Base-by-base conservation (phyloP, 768 basidiomycete genomes). In the Lactifluus echinatus region DNA sequence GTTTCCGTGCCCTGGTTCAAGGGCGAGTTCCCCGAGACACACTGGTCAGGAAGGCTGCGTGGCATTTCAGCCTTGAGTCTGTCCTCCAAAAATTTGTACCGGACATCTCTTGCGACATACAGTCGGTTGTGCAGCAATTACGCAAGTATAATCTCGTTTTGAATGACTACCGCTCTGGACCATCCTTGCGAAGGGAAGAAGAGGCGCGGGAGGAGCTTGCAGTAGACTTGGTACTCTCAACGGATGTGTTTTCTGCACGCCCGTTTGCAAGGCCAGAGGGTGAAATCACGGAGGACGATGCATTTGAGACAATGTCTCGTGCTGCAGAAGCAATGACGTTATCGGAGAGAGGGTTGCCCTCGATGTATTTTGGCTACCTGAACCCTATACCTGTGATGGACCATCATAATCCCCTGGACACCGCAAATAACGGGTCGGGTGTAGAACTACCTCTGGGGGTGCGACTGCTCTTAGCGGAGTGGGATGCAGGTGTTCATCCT, bases 391-490 rank as follows among this genome's bases (percentile, higher is more conserved):
- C 60, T 31, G 76, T 69, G 39, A 49, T 50, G 15, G 64, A 72
- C 42, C 64, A 73, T 54, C 65, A 67, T 45, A 54, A 3, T 2
- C 8, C 17, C 10, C 23, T 29, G 8, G 8, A 23, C 12, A n/a
- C 8, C 6, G 10, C 21, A 6, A 12, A 28, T 8, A 31, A 10
- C 17, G 50, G 28, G 31, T 21, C 46, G 2, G 29, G 36, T 14
- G 1, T 39, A 4, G 3, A 40, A 39, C 49, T 57, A 21, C 77
- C 82, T 0, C 67, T 75, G 3, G 84, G 84, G 2, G 81, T 85
- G 10, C 75, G 83, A 28, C 72, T 83, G 21, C 73, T 91, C 39
- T 68, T 91, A 54, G 75, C 78, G 55, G 84, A 86, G 42, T 91
- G 89, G 89, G 74, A 79, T 49, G 58, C 79, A 23, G 81, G 84